These are phyloP conservation scores for Penicillium sp. DNA, from an alignment of 2,329 filamentous ascomycete genomes.

Conservation along the genomic window DNA sequence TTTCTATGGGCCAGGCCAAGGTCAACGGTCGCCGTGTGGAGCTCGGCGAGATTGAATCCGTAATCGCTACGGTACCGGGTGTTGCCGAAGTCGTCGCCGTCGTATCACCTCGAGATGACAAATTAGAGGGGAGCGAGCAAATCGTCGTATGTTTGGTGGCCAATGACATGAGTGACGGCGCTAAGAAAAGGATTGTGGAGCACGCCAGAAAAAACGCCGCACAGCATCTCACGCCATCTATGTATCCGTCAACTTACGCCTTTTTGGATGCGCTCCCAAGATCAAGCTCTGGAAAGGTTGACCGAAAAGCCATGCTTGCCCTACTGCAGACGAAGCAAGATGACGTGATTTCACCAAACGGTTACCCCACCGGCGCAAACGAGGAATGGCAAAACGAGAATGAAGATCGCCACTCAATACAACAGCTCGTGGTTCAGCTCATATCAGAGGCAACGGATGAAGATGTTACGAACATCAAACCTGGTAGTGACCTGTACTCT, in stretches of 20 bases:
- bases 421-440: conserved; percentile 23
- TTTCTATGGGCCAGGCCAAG: conserved; percentile 81
- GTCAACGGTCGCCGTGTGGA: conserved; percentile 82
- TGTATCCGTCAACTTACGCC: conserved; percentile 31
- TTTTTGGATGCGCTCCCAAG: conserved; percentile 30
- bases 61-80: conserved; percentile 25
- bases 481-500: conserved; percentile 27
- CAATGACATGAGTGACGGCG: conserved; percentile 11
- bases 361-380: neutral
- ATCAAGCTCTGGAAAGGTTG: conserved; percentile 34
- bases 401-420: conserved; percentile 9
- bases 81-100: conserved; percentile 32
- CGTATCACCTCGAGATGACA: conserved; percentile 25
- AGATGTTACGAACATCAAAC: conserved; percentile 21
- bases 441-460: conserved; percentile 25
- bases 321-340: conserved; percentile 14
- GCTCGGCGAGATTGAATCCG: conserved; percentile 72
- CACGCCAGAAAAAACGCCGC: conserved; percentile 22
- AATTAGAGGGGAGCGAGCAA: conserved; percentile 29
- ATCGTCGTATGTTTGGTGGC: conserved; percentile 33
- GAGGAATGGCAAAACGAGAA: conserved; percentile 16
- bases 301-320: conserved; percentile 29
- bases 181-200: conserved; percentile 20
- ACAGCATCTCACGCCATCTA: conserved; percentile 28
- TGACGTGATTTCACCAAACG: neutral